These are phyloP conservation scores for Beauveria sp. DNA, from an alignment of 2,329 filamentous ascomycete species.

Conservation along the genomic window DNA sequence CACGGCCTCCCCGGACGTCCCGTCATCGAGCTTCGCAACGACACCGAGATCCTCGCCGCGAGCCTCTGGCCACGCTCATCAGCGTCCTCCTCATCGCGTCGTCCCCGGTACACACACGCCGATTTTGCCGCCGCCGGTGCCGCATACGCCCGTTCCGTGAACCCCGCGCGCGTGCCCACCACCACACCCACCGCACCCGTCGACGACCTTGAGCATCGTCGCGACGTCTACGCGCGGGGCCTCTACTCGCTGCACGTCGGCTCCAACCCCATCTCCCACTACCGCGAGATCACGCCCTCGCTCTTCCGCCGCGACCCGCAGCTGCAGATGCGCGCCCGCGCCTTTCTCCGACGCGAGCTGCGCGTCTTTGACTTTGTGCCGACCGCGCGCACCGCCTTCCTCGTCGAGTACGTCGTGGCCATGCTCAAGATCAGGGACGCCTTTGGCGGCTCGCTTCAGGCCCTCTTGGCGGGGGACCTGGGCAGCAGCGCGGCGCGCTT, in stretches of 20 bases:
- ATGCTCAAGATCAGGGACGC: conserved; percentile 78
- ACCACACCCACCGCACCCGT: no score
- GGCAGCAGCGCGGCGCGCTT: conserved; percentile 64
- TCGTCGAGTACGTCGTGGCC: conserved; percentile 79
- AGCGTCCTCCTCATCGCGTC: no score
- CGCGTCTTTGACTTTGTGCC: conserved; percentile 70
- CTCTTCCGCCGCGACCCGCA: conserved; percentile 56
- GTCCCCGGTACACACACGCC: no score
- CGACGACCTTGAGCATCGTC: conserved; percentile 38
- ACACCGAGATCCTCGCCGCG: background rate
- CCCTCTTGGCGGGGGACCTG: conserved; percentile 67
- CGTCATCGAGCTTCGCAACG: background rate
- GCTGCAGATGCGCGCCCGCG: conserved; percentile 67
- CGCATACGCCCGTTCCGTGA: no score
- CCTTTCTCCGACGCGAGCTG: conserved; percentile 77
- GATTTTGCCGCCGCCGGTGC: background rate
- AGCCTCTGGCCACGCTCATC: background rate
- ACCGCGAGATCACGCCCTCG: conserved; percentile 63
- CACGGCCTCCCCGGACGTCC: conserved; percentile 13
- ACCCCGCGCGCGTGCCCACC: no score
- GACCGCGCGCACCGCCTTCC: conserved; percentile 53
- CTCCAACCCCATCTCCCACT: conserved; percentile 68
- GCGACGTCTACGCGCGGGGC: conserved; percentile 63
- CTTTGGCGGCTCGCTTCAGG: conserved; percentile 28
- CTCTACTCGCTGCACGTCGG: conserved; percentile 78